Conservation (phyloP, 2,329 filamentous ascomycete genomes). For the Phialophora macrospora region DNA sequence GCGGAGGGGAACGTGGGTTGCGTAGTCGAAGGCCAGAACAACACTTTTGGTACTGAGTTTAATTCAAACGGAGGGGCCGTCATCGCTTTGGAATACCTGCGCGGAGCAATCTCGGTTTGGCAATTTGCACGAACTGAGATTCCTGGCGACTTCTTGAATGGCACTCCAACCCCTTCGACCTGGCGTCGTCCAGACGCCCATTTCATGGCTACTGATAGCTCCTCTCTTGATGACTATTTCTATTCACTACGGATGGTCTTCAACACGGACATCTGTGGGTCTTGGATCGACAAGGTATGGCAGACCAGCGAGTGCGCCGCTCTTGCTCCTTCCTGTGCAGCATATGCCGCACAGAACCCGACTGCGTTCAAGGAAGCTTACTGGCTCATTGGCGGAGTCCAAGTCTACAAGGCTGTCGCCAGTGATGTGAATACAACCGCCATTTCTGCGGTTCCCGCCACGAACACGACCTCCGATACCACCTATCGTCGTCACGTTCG, state of each 20-base stretch:
- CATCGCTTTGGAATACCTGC: conserved; percentile 77
- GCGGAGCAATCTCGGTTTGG: conserved; percentile 72
- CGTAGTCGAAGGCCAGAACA: conserved; percentile 44
- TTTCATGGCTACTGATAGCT: conserved; percentile 48
- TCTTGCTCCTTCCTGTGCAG: conserved; percentile 67
- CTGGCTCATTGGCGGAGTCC: conserved; percentile 74
- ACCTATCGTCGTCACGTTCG: not conserved
- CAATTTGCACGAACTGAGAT: conserved; percentile 56
- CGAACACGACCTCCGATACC: not conserved
- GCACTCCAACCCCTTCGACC: conserved; percentile 44
- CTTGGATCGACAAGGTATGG: conserved; percentile 61
- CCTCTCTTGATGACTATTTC: conserved; percentile 49
- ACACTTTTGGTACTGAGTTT: conserved; percentile 58
- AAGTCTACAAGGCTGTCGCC: conserved; percentile 57
- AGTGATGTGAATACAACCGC: not conserved
- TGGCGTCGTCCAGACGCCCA: conserved; percentile 56
- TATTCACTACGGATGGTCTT: conserved; percentile 52
- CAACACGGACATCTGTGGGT: conserved; percentile 61
- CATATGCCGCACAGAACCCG: conserved; percentile 71
- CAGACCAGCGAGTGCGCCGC: conserved; percentile 60
- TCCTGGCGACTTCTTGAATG: conserved; percentile 51
- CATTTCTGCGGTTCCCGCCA: not conserved
- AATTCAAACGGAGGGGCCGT: conserved; percentile 63
- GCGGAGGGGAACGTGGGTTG: conserved; percentile 46
- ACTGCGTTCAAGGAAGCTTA: conserved; percentile 71